Evolutionary conservation across 768 basidiomycete genomes (phyloP).

Genomic region (Austroboletus eburneus): DNA sequence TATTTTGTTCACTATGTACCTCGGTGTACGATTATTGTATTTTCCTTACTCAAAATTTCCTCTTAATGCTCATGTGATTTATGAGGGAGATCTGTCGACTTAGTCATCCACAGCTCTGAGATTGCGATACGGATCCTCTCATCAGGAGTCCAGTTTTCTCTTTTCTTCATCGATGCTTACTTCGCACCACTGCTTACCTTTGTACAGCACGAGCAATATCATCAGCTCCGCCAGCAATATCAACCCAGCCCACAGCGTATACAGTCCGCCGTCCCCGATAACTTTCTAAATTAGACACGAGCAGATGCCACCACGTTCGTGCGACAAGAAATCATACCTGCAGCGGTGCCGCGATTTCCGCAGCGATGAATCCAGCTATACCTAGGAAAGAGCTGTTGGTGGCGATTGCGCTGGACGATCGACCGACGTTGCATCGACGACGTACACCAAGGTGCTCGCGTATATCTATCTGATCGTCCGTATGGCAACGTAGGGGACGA

Average conservation of each 20-base stretch:
- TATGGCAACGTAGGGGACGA: background rate
- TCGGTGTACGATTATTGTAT: too few species aligned
- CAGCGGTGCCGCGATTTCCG: conserved; percentile 68
- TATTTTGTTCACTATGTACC: too few species aligned
- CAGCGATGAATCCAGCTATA: conserved; percentile 61
- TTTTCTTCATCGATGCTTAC: too few species aligned
- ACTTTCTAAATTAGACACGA: conserved; percentile 45
- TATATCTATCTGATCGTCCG: conserved; percentile 48
- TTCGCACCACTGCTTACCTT: conserved; percentile 60
- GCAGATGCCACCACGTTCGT: too few species aligned
- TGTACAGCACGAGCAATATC: conserved; percentile 56
- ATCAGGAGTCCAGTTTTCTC: too few species aligned
- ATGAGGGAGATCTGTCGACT: too few species aligned
- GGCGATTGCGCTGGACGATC: conserved; percentile 74
- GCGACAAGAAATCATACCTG: too few species aligned
- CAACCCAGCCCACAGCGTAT: conserved; percentile 63
- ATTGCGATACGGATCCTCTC: too few species aligned
- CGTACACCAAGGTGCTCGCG: conserved; percentile 72
- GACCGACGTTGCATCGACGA: conserved; percentile 86
- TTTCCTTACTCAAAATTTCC: too few species aligned
- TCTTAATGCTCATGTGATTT: too few species aligned
- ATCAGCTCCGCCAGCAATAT: conserved; percentile 51
- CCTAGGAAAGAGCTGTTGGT: conserved; percentile 77
- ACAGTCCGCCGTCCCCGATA: conserved; percentile 79
- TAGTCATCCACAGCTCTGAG: too few species aligned